Evolutionary conservation across 2,329 filamentous ascomycete species (phyloP).

Genomic region (Geoglossum cookeanum): DNA sequence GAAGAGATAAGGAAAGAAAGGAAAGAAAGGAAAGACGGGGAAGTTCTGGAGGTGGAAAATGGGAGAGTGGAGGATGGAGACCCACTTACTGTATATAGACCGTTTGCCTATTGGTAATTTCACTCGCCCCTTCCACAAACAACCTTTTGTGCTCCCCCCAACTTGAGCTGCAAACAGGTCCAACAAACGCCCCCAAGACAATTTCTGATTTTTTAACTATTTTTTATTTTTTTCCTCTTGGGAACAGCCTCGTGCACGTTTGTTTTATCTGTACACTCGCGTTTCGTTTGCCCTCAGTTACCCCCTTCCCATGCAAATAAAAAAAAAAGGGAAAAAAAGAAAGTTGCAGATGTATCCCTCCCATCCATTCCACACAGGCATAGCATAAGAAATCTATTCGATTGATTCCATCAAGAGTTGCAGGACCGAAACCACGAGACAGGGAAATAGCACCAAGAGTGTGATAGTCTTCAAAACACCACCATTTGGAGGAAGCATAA

Average conservation of each 20-base stretch:
- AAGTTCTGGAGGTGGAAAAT: no score
- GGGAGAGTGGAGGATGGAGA: no score
- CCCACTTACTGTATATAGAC: no score
- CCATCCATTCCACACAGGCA: background rate
- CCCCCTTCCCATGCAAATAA: background rate
- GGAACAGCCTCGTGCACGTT: slow-evolving; percentile 1
- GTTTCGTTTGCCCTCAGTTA: background rate
- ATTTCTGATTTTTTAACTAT: slow-evolving; percentile 1
- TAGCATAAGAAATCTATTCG: slow-evolving; percentile 1
- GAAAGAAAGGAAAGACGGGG: no score
- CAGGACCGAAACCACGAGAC: background rate
- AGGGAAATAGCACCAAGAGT: background rate
- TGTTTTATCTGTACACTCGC: slow-evolving; percentile 3
- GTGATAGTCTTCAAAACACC: background rate
- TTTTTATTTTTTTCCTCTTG: slow-evolving; percentile 1
- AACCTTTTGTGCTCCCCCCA: no score
- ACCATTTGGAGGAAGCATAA: background rate
- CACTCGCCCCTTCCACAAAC: no score
- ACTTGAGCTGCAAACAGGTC: no score
- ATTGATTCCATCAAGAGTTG: background rate
- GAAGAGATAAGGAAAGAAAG: no score
- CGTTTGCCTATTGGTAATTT: no score
- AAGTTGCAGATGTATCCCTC: background rate
- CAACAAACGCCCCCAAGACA: background rate
- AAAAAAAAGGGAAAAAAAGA: background rate